Base-by-base conservation (phyloP, 108 stramenopile species). In the Cyclotella distinguenda region DNA sequence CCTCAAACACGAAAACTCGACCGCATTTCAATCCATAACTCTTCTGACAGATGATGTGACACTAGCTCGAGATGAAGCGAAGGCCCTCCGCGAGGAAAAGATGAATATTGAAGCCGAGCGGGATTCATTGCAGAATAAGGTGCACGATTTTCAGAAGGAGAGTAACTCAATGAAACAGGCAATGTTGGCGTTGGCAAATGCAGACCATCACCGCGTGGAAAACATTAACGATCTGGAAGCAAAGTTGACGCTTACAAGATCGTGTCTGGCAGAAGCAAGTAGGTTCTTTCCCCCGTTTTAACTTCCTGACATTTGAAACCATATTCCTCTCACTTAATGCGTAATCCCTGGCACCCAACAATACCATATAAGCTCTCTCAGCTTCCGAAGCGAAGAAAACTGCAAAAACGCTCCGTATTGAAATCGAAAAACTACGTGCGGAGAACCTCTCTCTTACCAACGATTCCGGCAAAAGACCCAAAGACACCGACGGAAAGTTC, bases 391-490 rank as follows among this genome's bases (percentile, higher is more conserved):
- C 66, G 13, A 32, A 67, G 35, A 32, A 31, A 38, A 28, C 34
- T 8, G 54, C 35, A 55, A 30, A 44, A 21, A 26, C 66, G 9
- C 56, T 68, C 21, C 54, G 45, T 19, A 13, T 18, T 16, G 25
- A 13, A 11, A 58, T 68, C 30, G 56, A 57, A 27, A 27, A 50
- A 48, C 16, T 58, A 36, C 16, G 58, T 25, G 35, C 13, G 0
- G 47, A 68, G 19, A 68, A 68, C 19, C 31, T 35, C 23, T 45
- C 28, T 52, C 42, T 67, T 26, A 25, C 28, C 48, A 44, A 30
- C 57, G 35, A 38, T 13, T 16, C 34, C 8, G 19, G 18, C 13
- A 43, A 28, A 21, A 56, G 39, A 26, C 25, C n/a, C 2, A 46
- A 68, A 28, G 4, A 3, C 2, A 7, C 39, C 19, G 19, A 22